Base-by-base conservation (phyloP, 1,139 yeast species). In the Suhomyces wounanorum region DNA sequence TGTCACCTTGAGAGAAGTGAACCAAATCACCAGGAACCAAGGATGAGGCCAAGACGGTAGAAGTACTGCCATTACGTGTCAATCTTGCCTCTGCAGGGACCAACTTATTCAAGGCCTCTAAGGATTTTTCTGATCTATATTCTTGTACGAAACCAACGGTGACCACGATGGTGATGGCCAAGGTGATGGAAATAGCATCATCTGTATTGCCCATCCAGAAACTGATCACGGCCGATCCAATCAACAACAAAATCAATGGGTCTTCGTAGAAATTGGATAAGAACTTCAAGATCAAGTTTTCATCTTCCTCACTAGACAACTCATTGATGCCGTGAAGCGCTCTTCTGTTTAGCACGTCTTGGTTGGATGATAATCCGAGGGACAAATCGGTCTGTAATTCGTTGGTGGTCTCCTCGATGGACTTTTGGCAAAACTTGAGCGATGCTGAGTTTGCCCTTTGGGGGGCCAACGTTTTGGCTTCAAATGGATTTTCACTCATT, bases 101-200 rank as follows among this genome's bases (percentile, higher is more conserved):
- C 56, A 94, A 79, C 62, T 88, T 87, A 66, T 87, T 91, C 56
- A 94, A 79, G 0, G 97, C 98, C 63, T 90, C 96, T 52, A 94
- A 74, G 2, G 96, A 88, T 72, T 94, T 88, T 66, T 94, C 99
- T 0, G 96, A 88, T 61, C 97, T 79, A 65, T 91, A 91, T 67
- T 94, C 99, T 69, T 94, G 99, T 23, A 94, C 92, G 69, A 94
- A 94, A 0, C 98, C 99, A 30, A 94, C 99, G 0, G 95, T 82
- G 8, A 92, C 97, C 30, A 92, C 98, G 59, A 92, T 91, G 38
- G 88, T 61, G 52, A 92, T 89, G 7, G 98, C 98, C 57, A 90
- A 75, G 0, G 96, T 85, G 62, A 92, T 92, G 55, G 95, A 85
- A 25, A 94, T 73, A 2, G 98, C 96, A 67, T 94, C 99, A 66